Evolutionary conservation across 306 rosid species (phyloP).

Genomic region (Prunus davidiana): DNA sequence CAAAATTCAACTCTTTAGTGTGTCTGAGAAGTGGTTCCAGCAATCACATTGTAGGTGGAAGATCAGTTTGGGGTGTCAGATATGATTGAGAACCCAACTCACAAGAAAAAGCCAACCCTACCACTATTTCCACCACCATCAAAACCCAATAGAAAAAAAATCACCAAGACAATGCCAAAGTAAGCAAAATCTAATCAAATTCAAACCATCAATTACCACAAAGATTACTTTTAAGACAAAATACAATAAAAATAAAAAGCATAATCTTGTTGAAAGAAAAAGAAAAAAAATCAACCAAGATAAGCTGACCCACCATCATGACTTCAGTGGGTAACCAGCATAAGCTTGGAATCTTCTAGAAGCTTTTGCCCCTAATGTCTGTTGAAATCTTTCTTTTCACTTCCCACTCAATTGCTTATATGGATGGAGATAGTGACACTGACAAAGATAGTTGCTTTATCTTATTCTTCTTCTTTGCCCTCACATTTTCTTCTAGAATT

Average conservation of each 20-base stretch:
- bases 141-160: slow-evolving; percentile 23
- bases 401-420: slow-evolving; percentile 40
- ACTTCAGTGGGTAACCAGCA: slow-evolving; percentile 33
- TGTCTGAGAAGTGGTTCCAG: neutral
- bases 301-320: slow-evolving; percentile 51
- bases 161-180: slow-evolving; percentile 15
- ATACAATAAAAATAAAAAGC: neutral
- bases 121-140: slow-evolving; percentile 36
- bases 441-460: slow-evolving; percentile 34
- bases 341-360: slow-evolving; percentile 54
- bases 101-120: slow-evolving; percentile 23
- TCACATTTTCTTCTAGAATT: neutral
- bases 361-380: slow-evolving; percentile 32
- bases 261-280: slow-evolving; percentile 6
- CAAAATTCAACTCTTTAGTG: neutral
- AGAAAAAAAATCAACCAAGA: slow-evolving; percentile 5
- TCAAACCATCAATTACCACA: slow-evolving; percentile 28
- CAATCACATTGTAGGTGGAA: slow-evolving; percentile 31
- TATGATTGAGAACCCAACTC: slow-evolving; percentile 39
- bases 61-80: slow-evolving; percentile 18
- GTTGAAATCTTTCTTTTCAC: slow-evolving; percentile 36
- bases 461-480: neutral
- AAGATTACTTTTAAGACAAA: neutral
- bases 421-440: slow-evolving; percentile 37
- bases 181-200: slow-evolving; percentile 12